Evolutionary conservation across 2,329 filamentous ascomycete species (phyloP).

Genomic region (Pestalotiopsis fici): DNA sequence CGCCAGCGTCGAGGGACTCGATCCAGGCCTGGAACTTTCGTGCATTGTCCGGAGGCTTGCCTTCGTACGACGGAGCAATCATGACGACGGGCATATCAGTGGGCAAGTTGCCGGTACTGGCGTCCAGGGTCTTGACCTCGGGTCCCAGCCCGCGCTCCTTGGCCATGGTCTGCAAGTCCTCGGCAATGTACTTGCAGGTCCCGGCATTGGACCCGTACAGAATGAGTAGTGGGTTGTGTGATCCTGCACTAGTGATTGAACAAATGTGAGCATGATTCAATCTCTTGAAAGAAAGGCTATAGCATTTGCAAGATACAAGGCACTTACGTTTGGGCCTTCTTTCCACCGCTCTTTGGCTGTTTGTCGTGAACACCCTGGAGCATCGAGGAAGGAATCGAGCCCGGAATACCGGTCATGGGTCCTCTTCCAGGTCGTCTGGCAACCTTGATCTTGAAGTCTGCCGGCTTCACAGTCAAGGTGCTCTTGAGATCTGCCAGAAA

Average conservation of each 20-base stretch:
- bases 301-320: constrained; percentile 17
- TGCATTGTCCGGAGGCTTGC: constrained; percentile 58
- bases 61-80: constrained; percentile 59
- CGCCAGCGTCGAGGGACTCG: constrained; percentile 35
- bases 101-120: constrained; percentile 42
- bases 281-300: neutral
- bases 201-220: constrained; percentile 60
- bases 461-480: constrained; percentile 1
- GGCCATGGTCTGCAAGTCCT: constrained; percentile 49
- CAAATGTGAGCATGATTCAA: neutral
- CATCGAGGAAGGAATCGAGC: neutral
- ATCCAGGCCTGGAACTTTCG: constrained; percentile 57
- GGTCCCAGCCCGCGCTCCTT: constrained; percentile 44
- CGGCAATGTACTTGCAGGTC: constrained; percentile 57
- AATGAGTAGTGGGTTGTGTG: constrained; percentile 38
- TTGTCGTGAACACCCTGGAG: neutral
- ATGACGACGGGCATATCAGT: constrained; percentile 51
- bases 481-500: neutral
- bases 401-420: neutral
- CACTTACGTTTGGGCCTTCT: neutral
- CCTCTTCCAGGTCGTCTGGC: neutral
- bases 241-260: neutral
- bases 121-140: constrained; percentile 46
- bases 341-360: neutral
- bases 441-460: constrained; percentile 6